Conservation (phyloP, 2,329 filamentous ascomycete species). For the Beauveria caledonica region DNA sequence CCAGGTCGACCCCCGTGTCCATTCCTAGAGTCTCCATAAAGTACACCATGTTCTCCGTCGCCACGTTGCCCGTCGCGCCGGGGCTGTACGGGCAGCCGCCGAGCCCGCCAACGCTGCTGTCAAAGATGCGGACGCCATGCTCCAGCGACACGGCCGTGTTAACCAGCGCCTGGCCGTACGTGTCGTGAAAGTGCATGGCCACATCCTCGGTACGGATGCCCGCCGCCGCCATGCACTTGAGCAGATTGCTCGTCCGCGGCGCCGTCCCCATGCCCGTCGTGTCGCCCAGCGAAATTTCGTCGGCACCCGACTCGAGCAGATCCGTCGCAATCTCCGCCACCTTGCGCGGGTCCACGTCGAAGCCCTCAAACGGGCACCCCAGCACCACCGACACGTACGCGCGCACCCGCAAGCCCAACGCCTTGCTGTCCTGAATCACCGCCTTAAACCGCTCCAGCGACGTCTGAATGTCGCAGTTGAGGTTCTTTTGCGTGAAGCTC, state of each 20-base stretch:
- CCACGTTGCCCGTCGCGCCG: conserved; percentile 78
- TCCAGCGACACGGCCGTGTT: conserved; percentile 72
- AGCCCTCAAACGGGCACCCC: conserved; percentile 68
- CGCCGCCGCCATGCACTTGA: conserved; percentile 56
- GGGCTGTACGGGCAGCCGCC: conserved; percentile 82
- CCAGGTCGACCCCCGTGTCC: conserved; percentile 63
- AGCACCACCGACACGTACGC: conserved; percentile 77
- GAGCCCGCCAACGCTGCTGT: conserved; percentile 70
- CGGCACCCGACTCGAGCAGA: conserved; percentile 77
- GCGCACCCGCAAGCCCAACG: conserved; percentile 57
- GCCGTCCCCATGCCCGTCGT: conserved; percentile 86
- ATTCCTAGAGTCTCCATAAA: conserved; percentile 67
- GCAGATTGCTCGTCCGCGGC: conserved; percentile 56
- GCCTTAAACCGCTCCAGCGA: conserved; percentile 62
- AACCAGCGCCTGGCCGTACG: conserved; percentile 76
- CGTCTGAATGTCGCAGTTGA: conserved; percentile 70
- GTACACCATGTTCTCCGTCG: conserved; percentile 78
- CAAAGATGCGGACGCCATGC: conserved; percentile 70
- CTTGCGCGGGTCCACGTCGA: conserved; percentile 52
- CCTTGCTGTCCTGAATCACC: conserved; percentile 62
- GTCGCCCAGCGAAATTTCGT: conserved; percentile 84
- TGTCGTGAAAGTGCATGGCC: conserved; percentile 84
- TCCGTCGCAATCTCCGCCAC: conserved; percentile 59
- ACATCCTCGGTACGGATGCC: conserved; percentile 63
- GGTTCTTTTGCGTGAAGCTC: conserved; percentile 70